Percentiles rank a stretch among this genome's conserved stretches.
Conservation (phyloP, 1,139 yeast species). For the Pichia sp. region DNA sequence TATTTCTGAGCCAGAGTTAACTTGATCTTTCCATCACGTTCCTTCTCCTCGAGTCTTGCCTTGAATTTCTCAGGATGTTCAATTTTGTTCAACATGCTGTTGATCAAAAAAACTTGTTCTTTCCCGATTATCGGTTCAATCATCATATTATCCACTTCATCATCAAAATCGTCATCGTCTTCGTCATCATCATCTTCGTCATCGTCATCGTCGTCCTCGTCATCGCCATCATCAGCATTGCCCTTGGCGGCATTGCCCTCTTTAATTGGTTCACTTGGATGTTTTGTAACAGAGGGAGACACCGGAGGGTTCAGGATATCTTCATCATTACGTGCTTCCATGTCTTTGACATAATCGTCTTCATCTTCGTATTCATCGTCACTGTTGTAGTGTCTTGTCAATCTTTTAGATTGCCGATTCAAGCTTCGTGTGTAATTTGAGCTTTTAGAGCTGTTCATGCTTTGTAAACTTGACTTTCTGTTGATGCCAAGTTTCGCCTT, state of each 20-base stretch:
- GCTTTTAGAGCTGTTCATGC: constrained; percentile 12
- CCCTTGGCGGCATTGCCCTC: constrained; percentile 18
- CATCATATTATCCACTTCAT: constrained; percentile 36
- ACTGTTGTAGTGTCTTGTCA: constrained; percentile 17
- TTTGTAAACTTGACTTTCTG: constrained; percentile 10
- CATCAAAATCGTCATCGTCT: constrained; percentile 32
- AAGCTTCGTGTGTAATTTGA: constrained; percentile 14
- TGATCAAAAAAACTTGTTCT: constrained; percentile 49
- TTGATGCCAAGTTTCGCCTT: neutral
- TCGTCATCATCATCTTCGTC: constrained; percentile 32
- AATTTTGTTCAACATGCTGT: constrained; percentile 45
- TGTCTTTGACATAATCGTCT: constrained; percentile 23
- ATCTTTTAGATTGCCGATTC: constrained; percentile 13
- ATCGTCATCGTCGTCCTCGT: constrained; percentile 25
- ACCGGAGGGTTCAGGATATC: neutral
- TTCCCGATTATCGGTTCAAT: constrained; percentile 55
- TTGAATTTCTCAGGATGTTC: constrained; percentile 30
- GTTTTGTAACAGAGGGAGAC: neutral
- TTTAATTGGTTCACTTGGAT: neutral
- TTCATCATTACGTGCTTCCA: constrained; percentile 8
- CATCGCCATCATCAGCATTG: constrained; percentile 30
- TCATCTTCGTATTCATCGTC: constrained; percentile 33
- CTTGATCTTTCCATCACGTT: constrained; percentile 26
- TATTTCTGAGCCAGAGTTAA: constrained; percentile 42
- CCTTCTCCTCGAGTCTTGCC: constrained; percentile 23